Conservation (phyloP, 257 asterid genomes). For the Ligustrum vulgare region DNA sequence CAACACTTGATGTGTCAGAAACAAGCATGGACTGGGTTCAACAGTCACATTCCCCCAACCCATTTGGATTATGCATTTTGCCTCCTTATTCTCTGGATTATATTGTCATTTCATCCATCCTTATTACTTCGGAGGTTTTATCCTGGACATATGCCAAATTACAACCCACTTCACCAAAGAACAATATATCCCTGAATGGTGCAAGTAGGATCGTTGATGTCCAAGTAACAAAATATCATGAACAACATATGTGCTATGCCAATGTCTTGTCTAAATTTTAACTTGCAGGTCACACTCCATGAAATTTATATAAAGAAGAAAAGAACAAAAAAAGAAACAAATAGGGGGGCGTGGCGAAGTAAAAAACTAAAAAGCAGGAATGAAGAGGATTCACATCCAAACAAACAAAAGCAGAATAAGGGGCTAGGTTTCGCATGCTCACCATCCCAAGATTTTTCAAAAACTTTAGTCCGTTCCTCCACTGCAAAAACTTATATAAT, state of each 20-base stretch:
- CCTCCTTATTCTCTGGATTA: not conserved
- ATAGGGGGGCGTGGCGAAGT: not conserved
- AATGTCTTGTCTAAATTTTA: not conserved
- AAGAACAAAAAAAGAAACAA: not conserved
- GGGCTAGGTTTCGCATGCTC: not conserved
- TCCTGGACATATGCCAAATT: not conserved
- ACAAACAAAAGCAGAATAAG: not conserved
- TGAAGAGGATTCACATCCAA: not conserved
- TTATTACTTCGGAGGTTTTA: not conserved
- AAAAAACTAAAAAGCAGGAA: not conserved
- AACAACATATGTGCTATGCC: not conserved
- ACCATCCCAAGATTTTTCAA: not conserved
- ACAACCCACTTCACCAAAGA: not conserved
- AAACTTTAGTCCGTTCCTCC: not conserved
- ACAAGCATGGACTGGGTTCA: not conserved
- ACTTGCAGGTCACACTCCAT: not conserved
- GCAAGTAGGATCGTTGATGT: not conserved
- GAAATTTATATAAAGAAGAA: not conserved
- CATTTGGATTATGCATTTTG: not conserved
- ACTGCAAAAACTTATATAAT: not conserved
- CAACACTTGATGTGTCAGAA: constrained; percentile 17
- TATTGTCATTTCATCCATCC: not conserved
- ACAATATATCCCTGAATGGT: not conserved
- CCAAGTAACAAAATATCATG: not conserved
- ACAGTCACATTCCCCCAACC: not conserved